Conservation (phyloP, 495 filamentous ascomycete genomes). For the Penicillium atrosanguineum region DNA sequence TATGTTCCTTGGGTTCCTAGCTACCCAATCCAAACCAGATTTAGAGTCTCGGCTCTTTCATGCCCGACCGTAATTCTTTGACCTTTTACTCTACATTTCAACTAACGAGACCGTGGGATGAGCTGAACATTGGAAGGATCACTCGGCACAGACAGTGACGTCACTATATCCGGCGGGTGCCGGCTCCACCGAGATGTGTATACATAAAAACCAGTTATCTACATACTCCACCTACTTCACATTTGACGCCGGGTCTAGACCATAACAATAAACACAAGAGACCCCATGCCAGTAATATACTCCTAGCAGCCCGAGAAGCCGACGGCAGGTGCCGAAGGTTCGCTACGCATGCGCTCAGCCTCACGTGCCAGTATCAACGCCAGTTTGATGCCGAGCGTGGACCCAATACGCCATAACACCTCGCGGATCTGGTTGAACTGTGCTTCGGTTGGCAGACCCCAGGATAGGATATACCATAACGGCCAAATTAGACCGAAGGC, state of each 20-base stretch:
- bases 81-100: background rate
- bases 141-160: conserved; percentile 13
- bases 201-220: conserved; percentile 6
- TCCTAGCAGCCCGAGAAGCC: background rate
- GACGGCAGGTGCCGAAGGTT: background rate
- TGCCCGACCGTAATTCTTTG: background rate
- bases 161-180: conserved; percentile 20
- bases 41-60: background rate
- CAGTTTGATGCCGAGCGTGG: conserved; percentile 37
- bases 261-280: background rate
- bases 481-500: conserved; percentile 43
- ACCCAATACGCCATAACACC: conserved; percentile 30
- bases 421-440: conserved; percentile 31
- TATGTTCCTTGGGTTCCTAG: background rate
- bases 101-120: background rate
- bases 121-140: background rate
- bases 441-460: conserved; percentile 31
- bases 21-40: background rate
- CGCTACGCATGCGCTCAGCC: conserved; percentile 16
- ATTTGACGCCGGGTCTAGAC: no score
- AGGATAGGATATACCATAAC: conserved; percentile 40
- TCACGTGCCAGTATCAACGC: conserved; percentile 34
- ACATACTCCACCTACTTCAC: background rate
- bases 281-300: background rate
- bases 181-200: conserved; percentile 9